A percentile compares a stretch with the other conserved stretches of the same genome.
phyloP scores from a whole-genome alignment of 805 yeast species.

The Suhomyces sp. region DNA sequence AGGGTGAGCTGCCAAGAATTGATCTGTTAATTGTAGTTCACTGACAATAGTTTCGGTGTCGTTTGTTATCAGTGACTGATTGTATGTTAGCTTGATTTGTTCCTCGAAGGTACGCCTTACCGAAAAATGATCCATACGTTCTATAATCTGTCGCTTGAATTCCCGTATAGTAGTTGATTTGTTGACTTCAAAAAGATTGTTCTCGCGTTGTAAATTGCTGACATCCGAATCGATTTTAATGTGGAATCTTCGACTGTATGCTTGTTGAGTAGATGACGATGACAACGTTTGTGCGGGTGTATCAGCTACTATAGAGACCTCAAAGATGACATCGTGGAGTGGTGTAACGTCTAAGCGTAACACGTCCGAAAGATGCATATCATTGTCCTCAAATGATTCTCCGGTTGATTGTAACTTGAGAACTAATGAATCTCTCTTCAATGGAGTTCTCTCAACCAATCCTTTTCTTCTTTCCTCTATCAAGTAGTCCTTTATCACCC shows the following conservation, averaged over 20 bases:
- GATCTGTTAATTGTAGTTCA: neutral
- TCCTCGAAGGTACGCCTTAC: conserved; percentile 28
- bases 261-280: neutral
- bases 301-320: neutral
- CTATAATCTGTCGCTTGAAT: conserved; percentile 20
- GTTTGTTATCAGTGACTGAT: conserved; percentile 5
- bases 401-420: neutral
- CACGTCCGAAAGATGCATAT: conserved; percentile 11
- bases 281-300: neutral
- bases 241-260: conserved; percentile 13
- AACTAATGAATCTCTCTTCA: neutral
- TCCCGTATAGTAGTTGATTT: conserved; percentile 17
- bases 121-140: conserved; percentile 18
- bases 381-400: conserved; percentile 7
- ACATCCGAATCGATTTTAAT: conserved; percentile 16
- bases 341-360: conserved; percentile 31
- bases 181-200: conserved; percentile 22
- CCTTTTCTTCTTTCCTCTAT: conserved; percentile 7
- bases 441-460: neutral
- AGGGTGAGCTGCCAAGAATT: neutral
- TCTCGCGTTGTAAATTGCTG: conserved; percentile 15
- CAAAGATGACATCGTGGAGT: conserved; percentile 13
- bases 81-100: conserved; percentile 19
- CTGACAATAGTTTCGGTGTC: neutral
- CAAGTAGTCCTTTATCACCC: conserved; percentile 18